Evolutionary conservation across 78 protist species (phyloP).

Genomic region (Chrysochromulina tobinii): DNA sequence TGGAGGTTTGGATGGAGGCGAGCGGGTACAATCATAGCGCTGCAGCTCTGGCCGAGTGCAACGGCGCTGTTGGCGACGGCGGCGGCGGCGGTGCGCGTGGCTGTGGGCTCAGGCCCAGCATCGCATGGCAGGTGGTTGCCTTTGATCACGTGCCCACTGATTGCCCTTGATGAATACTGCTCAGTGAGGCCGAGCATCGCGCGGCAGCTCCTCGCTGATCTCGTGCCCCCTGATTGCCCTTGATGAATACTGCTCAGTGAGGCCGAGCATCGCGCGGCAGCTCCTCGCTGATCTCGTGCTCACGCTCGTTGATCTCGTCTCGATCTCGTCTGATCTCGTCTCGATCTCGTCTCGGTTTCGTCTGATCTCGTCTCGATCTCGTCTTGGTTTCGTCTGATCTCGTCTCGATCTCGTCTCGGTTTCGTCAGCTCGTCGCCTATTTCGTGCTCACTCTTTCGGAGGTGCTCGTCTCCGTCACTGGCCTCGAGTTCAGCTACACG

Average conservation of each 20-base stretch:
- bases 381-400: too few relatives aligned
- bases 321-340: not conserved
- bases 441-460: not conserved
- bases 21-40: too few relatives aligned
- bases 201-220: not conserved
- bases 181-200: too few relatives aligned
- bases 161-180: too few relatives aligned
- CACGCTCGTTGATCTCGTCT: not conserved
- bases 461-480: conserved; percentile 50
- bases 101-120: too few relatives aligned
- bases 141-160: too few relatives aligned
- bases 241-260: too few relatives aligned
- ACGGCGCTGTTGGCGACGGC: too few relatives aligned
- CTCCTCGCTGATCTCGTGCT: not conserved
- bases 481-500: conserved; percentile 76
- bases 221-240: not conserved
- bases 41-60: too few relatives aligned
- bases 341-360: not conserved
- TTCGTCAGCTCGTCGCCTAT: not conserved
- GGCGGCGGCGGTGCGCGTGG: too few relatives aligned
- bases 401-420: not conserved
- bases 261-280: too few relatives aligned
- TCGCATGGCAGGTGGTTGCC: too few relatives aligned
- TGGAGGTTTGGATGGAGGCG: not conserved
- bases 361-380: not conserved